phyloP scores from a whole-genome alignment of 106 monocot genomes.

The Posidonia australis region DNA sequence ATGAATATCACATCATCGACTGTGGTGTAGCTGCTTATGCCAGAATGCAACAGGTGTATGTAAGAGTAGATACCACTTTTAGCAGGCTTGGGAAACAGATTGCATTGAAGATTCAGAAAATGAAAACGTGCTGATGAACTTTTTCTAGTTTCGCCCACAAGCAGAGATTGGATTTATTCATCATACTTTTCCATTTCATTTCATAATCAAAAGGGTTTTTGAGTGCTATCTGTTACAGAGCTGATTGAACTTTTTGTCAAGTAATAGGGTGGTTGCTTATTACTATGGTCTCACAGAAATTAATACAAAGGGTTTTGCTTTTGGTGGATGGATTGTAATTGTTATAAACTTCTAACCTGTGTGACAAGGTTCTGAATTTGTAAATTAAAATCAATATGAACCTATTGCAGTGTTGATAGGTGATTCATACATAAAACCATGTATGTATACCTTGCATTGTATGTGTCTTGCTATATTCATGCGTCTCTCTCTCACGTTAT shows the following conservation, averaged over 20 bases:
- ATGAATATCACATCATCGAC: conserved; percentile 1
- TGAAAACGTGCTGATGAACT: neutral
- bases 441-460: too few species aligned
- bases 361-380: too few species aligned
- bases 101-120: neutral
- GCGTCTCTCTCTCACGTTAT: too few species aligned
- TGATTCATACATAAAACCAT: too few species aligned
- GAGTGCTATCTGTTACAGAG: neutral
- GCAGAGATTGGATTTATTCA: neutral
- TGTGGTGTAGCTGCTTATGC: neutral
- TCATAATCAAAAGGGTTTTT: neutral
- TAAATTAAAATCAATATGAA: too few species aligned
- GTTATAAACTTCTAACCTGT: neutral
- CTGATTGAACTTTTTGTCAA: neutral
- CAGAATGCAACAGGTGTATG: neutral
- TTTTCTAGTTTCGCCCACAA: neutral
- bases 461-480: too few species aligned
- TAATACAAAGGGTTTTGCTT: neutral
- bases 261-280: neutral
- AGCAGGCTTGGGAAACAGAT: neutral
- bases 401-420: too few species aligned
- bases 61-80: neutral
- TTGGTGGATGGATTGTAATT: neutral
- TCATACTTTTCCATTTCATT: neutral
- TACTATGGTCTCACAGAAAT: neutral